phyloP scores from a whole-genome alignment of 2,329 filamentous ascomycete species.

The Diaporthe ilicicola region DNA sequence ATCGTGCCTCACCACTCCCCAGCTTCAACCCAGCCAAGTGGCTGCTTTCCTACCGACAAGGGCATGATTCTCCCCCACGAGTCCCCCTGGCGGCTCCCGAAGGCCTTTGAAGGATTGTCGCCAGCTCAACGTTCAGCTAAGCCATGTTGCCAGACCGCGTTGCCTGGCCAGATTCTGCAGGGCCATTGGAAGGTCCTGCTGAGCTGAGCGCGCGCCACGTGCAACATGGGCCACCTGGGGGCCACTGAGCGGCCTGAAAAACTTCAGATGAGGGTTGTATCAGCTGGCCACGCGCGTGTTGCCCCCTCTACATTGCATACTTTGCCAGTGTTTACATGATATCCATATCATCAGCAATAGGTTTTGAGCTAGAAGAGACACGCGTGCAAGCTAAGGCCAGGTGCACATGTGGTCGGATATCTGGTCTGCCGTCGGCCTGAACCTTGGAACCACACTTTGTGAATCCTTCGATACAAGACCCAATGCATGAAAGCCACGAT shows the following conservation, averaged over 20 bases:
- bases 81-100: background rate
- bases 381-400: too few species aligned
- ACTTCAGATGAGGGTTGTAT: background rate
- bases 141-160: background rate
- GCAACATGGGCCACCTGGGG: constrained; percentile 5
- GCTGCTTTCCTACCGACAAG: background rate
- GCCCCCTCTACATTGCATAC: background rate
- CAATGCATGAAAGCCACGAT: background rate
- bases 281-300: background rate
- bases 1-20: background rate
- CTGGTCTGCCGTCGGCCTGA: background rate
- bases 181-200: background rate
- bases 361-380: background rate
- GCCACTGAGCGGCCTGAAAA: background rate
- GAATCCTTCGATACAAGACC: background rate
- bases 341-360: background rate
- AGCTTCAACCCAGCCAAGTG: constrained; percentile 7
- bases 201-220: constrained; percentile 29
- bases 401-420: too few species aligned
- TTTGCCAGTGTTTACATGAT: background rate
- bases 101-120: background rate
- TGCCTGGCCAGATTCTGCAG: background rate
- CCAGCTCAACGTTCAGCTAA: constrained; percentile 9
- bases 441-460: background rate
- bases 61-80: background rate